Evolutionary conservation across 768 basidiomycete species (phyloP).

Genomic region (Cantharellus cinnabarinus): DNA sequence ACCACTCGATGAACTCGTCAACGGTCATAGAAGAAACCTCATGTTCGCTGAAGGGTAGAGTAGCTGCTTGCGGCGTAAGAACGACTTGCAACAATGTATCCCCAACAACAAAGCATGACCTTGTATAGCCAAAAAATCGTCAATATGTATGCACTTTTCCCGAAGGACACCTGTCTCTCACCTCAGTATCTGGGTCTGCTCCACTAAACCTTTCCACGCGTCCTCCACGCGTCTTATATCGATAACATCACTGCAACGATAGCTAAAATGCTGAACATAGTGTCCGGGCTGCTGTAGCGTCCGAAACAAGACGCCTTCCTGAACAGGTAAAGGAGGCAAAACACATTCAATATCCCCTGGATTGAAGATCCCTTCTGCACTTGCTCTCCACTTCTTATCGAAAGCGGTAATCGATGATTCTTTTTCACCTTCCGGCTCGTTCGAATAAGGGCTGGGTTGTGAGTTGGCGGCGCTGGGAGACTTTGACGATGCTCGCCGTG

Average conservation of each 20-base stretch:
- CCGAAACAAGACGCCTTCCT: conserved; percentile 27
- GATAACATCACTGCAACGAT: background rate
- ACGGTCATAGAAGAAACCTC: no score
- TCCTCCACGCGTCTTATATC: background rate
- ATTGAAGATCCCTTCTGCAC: conserved; percentile 2
- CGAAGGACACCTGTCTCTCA: background rate
- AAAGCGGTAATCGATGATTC: background rate
- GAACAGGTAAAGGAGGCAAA: conserved; percentile 27
- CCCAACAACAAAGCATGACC: background rate
- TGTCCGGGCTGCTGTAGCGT: conserved; percentile 10
- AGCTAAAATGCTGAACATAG: background rate
- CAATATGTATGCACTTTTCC: background rate
- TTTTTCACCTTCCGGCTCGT: no score
- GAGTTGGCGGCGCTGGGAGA: no score
- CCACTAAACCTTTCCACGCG: background rate
- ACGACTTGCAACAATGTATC: background rate
- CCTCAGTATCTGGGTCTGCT: background rate
- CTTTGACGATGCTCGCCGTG: no score
- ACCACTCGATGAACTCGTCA: background rate
- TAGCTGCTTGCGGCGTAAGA: background rate
- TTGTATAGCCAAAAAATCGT: background rate
- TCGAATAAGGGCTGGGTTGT: no score
- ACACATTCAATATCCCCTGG: conserved; percentile 8
- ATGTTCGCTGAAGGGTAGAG: background rate
- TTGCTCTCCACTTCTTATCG: background rate